Evolutionary conservation across 1,284 basidiomycete species (phyloP), one percentile per base, ranked within the genome.

Genomic region (Sporisorium scitamineum): DNA sequence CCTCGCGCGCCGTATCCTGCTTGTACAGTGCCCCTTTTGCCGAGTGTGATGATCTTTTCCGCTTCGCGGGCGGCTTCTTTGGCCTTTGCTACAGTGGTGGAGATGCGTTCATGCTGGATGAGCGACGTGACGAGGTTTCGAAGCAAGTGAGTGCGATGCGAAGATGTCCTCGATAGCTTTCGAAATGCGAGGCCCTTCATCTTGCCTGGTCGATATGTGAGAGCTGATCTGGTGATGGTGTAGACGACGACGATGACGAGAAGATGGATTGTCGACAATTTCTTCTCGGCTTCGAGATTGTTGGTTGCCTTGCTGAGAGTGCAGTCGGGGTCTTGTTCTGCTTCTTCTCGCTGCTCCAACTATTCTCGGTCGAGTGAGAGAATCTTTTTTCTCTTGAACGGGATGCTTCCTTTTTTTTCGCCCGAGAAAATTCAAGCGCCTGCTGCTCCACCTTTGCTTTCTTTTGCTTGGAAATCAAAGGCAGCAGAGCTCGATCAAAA

Each of bases 21-120:
- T 20, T 79, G 75, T 3, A 62, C 62, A 6, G 78, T 79, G 24
- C 74, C 75, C 5, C 74, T 48, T 65, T 85, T 85, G 34, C 80
- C 81, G 13, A 84, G 75, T 14, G 84, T 85, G 68, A 85, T 62
- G 73, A 94, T 94, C 90, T 97, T 97, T 86, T 99, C 97, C 44
- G 95, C 95, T 60, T 97, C 87, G 75, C 94, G 90, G 11, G 94
- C 93, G 5, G 95, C 89, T 84, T 97, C 95, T 85, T 93, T 92
- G 2, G 97, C 97, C 86, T 99, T 99, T 24, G 97, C 93, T 29
- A 97, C 88, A 0, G 97, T 99, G 6, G 97, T 99, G 85, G 93
- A 92, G 86, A 99, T 96, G 83, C 94, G 92, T 85, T 98, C 94
- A 87, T 99, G 95, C 85, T 97, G 91, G 69, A 99, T 90, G 52